phyloP scores from a whole-genome alignment of 495 filamentous ascomycete species.

The Podospora pseudopauciseta region DNA sequence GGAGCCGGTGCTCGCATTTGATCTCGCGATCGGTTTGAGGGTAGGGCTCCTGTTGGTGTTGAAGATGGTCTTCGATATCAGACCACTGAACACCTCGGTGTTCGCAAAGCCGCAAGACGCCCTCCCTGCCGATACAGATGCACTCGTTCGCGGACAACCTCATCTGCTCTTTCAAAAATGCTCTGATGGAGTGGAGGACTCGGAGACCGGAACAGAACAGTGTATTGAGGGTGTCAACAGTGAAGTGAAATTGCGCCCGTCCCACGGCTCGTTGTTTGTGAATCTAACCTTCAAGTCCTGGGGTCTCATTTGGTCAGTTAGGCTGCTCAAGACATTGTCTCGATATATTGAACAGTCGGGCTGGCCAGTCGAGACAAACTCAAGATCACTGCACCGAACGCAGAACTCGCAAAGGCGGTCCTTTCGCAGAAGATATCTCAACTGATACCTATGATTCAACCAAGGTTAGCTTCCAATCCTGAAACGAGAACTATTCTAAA shows the following conservation, averaged over 20 bases:
- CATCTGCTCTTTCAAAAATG: background rate
- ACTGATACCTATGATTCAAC: background rate
- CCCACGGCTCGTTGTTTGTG: background rate
- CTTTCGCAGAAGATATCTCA: background rate
- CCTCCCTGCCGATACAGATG: background rate
- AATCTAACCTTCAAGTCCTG: background rate
- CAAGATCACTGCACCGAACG: background rate
- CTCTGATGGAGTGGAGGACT: background rate
- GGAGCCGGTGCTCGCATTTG: too few relatives aligned
- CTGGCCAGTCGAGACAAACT: background rate
- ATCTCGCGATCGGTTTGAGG: too few relatives aligned
- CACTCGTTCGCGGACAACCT: background rate
- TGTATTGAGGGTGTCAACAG: background rate
- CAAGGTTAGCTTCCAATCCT: background rate
- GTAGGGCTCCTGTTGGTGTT: too few relatives aligned
- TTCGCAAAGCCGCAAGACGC: background rate
- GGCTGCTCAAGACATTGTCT: background rate
- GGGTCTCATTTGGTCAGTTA: too few relatives aligned
- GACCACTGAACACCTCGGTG: background rate
- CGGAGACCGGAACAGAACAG: background rate
- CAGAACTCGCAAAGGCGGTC: background rate
- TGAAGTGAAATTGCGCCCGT: background rate
- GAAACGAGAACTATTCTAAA: background rate
- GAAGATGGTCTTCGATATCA: background rate
- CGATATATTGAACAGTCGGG: background rate